A percentile compares a stretch with the other conserved stretches of the same genome.
phyloP scores from a whole-genome alignment of 2,329 filamentous ascomycete species.

The Penicillium sp. region DNA sequence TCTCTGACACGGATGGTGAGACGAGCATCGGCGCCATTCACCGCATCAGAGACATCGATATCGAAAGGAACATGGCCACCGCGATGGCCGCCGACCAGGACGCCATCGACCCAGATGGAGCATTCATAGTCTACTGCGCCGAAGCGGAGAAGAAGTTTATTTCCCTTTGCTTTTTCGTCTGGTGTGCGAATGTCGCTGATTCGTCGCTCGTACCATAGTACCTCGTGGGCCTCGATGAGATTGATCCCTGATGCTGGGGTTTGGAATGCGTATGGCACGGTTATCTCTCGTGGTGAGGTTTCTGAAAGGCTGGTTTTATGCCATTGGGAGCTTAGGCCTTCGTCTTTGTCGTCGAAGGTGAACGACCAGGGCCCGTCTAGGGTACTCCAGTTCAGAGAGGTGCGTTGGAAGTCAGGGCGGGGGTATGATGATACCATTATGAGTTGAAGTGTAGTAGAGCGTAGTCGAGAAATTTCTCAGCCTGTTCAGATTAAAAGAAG shows the following conservation, averaged over 20 bases:
- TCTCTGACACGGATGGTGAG: slow-evolving; percentile 63
- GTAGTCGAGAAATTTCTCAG: no score
- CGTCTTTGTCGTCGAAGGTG: slow-evolving; percentile 65
- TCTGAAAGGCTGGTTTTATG: slow-evolving; percentile 45
- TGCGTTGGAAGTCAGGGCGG: slow-evolving; percentile 64
- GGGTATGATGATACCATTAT: slow-evolving; percentile 50
- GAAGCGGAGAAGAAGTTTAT: slow-evolving; percentile 48
- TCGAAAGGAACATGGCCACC: slow-evolving; percentile 66
- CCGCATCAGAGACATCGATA: slow-evolving; percentile 55
- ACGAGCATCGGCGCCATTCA: slow-evolving; percentile 29
- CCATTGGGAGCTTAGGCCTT: slow-evolving; percentile 57
- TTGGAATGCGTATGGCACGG: slow-evolving; percentile 68
- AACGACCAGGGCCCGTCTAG: slow-evolving; percentile 67
- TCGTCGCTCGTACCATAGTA: slow-evolving; percentile 65
- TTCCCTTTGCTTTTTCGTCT: slow-evolving; percentile 42
- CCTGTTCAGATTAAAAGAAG: neutral
- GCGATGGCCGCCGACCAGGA: slow-evolving; percentile 52
- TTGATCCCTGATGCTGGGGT: slow-evolving; percentile 63
- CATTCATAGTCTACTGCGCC: slow-evolving; percentile 55
- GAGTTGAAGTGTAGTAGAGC: neutral
- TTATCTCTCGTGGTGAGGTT: slow-evolving; percentile 54
- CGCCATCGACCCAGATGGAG: slow-evolving; percentile 58
- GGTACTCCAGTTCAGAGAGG: slow-evolving; percentile 57
- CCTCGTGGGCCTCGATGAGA: slow-evolving; percentile 64
- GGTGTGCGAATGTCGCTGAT: slow-evolving; percentile 53